These are phyloP conservation scores for Aspergillus heteromorphus DNA, from an alignment of 495 filamentous ascomycete species.

Conservation along the genomic window DNA sequence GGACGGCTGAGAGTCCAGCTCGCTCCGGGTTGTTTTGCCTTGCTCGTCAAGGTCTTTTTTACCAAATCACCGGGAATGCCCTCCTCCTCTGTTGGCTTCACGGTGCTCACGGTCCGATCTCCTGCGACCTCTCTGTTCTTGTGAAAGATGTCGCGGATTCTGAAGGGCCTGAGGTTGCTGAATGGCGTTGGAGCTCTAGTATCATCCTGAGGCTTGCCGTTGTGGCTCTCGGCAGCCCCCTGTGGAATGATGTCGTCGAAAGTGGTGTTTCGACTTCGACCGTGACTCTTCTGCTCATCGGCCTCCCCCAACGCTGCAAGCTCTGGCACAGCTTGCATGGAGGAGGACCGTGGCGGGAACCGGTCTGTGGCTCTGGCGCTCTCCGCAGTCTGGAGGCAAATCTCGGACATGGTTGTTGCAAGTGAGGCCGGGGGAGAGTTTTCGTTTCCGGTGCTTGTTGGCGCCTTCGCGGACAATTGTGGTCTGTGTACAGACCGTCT, in stretches of 20 bases:
- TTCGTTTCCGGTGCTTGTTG: too few relatives aligned
- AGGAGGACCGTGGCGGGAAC: neutral
- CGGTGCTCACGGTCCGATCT: neutral
- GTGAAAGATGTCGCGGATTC: constrained; percentile 21
- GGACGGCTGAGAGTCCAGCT: constrained; percentile 4
- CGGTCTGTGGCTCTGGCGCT: neutral
- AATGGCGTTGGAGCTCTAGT: constrained; percentile 3
- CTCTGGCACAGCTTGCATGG: neutral
- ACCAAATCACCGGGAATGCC: neutral
- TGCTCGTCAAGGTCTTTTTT: neutral
- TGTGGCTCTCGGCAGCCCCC: too few relatives aligned
- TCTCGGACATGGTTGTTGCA: neutral
- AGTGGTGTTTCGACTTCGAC: neutral
- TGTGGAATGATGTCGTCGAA: neutral
- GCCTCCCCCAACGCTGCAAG: neutral
- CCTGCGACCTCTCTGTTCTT: neutral
- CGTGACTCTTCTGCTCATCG: neutral
- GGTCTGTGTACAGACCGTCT: too few relatives aligned
- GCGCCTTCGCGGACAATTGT: too few relatives aligned
- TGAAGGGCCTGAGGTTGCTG: constrained; percentile 10
- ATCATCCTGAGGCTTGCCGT: neutral
- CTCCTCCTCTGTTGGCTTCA: neutral
- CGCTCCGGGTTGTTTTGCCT: neutral
- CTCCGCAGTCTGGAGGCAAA: neutral
- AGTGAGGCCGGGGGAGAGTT: too few relatives aligned